Conservation (phyloP, 768 basidiomycete species). For the Clavulina sp. region DNA sequence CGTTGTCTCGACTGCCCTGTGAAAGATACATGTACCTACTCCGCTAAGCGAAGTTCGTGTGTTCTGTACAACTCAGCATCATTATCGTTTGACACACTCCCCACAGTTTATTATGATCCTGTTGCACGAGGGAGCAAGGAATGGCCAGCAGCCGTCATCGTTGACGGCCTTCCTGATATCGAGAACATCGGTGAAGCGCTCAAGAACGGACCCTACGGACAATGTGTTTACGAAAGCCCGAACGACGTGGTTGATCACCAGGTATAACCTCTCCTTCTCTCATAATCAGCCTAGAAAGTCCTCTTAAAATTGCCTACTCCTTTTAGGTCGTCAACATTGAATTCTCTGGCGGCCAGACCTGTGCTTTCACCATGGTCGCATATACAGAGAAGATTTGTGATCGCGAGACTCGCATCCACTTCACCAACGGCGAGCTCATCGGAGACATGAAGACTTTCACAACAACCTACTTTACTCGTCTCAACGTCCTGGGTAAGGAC, state of each 20-base stretch:
- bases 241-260: conserved; percentile 88
- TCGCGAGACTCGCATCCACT: conserved; percentile 71
- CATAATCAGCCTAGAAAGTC: background rate
- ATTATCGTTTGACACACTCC: conserved; percentile 1
- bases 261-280: conserved; percentile 16
- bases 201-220: conserved; percentile 52
- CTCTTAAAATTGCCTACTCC: background rate
- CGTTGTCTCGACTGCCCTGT: conserved; percentile 64
- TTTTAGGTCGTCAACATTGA: conserved; percentile 66
- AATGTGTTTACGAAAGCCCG: conserved; percentile 66
- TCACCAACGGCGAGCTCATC: conserved; percentile 75
- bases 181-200: conserved; percentile 67
- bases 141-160: conserved; percentile 54
- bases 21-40: conserved; percentile 63
- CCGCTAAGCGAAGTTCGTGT: conserved; percentile 61
- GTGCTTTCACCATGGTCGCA: conserved; percentile 80
- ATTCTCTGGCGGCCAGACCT: conserved; percentile 65
- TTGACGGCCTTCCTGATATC: conserved; percentile 73
- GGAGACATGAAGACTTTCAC: conserved; percentile 67
- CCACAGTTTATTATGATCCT: conserved; percentile 64
- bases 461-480: conserved; percentile 46
- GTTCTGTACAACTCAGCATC: background rate
- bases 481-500: conserved; percentile 11
- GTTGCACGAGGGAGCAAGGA: conserved; percentile 32
- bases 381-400: conserved; percentile 62